Evolutionary conservation across 768 basidiomycete species (phyloP).

Genomic region (Suillus tomentosus): DNA sequence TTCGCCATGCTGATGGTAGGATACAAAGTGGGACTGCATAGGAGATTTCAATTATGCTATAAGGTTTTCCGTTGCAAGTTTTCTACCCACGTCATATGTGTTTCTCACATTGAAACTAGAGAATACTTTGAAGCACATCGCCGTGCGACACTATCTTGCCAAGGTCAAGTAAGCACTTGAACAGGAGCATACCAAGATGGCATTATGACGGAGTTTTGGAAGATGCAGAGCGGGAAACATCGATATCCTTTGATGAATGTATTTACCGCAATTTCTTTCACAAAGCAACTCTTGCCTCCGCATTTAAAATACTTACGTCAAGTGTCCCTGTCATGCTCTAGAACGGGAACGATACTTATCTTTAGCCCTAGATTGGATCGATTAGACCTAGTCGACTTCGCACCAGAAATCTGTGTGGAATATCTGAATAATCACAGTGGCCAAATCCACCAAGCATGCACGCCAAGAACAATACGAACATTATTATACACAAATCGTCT

Average conservation of each 20-base stretch:
- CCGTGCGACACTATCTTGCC: neutral
- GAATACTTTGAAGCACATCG: neutral
- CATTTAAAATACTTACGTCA: neutral
- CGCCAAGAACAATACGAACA: neutral
- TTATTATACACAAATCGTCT: neutral
- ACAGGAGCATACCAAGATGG: neutral
- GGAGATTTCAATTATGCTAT: neutral
- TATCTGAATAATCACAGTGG: neutral
- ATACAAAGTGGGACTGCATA: neutral
- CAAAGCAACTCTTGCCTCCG: neutral
- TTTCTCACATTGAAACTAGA: neutral
- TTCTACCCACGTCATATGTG: neutral
- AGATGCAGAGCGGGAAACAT: neutral
- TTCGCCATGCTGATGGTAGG: neutral
- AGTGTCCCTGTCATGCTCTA: neutral
- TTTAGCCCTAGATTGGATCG: neutral
- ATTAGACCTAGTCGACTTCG: neutral
- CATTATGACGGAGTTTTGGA: neutral
- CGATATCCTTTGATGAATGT: neutral
- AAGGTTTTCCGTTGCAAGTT: neutral
- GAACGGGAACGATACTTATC: neutral
- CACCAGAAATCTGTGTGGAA: neutral
- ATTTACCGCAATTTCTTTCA: neutral
- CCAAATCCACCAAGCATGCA: neutral
- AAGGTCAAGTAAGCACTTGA: neutral